These are phyloP conservation scores for Leucosporidium yakuticum DNA, from an alignment of 768 basidiomycete species.

Conservation along the genomic window DNA sequence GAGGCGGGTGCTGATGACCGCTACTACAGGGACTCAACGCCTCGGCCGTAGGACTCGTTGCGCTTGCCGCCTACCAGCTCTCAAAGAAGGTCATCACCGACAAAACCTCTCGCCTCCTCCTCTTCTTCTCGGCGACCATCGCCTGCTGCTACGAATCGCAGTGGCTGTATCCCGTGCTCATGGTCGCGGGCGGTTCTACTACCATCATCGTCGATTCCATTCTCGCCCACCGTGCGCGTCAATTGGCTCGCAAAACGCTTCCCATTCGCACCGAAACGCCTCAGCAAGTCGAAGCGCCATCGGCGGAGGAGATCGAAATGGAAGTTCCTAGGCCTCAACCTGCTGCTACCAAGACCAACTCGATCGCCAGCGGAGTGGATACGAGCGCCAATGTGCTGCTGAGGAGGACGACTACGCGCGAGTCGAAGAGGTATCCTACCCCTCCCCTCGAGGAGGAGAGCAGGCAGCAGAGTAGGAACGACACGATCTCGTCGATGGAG, in stretches of 20 bases:
- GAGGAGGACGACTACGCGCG: too few species aligned
- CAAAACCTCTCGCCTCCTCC: constrained; percentile 46
- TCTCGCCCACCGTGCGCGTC: too few species aligned
- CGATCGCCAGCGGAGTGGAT: too few species aligned
- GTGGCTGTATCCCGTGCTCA: constrained; percentile 54
- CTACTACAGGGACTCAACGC: constrained; percentile 49
- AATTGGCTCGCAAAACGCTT: too few species aligned
- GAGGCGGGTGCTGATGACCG: too few species aligned
- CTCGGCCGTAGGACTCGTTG: constrained; percentile 54
- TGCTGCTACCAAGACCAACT: neutral
- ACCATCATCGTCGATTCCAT: constrained; percentile 48
- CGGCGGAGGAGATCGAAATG: constrained; percentile 3
- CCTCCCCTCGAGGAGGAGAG: too few species aligned
- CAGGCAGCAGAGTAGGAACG: too few species aligned
- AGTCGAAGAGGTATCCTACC: too few species aligned
- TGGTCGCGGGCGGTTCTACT: constrained; percentile 46
- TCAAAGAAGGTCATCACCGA: constrained; percentile 51
- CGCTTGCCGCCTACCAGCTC: constrained; percentile 53
- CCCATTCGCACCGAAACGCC: neutral
- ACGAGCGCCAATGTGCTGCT: too few species aligned
- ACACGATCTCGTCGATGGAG: too few species aligned
- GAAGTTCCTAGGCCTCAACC: constrained; percentile 8
- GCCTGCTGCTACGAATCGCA: constrained; percentile 53
- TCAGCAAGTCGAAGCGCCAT: constrained; percentile 1
- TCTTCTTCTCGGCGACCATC: constrained; percentile 49